phyloP scores from a whole-genome alignment of 2,329 filamentous ascomycete genomes.

The Epichloe hybrida region DNA sequence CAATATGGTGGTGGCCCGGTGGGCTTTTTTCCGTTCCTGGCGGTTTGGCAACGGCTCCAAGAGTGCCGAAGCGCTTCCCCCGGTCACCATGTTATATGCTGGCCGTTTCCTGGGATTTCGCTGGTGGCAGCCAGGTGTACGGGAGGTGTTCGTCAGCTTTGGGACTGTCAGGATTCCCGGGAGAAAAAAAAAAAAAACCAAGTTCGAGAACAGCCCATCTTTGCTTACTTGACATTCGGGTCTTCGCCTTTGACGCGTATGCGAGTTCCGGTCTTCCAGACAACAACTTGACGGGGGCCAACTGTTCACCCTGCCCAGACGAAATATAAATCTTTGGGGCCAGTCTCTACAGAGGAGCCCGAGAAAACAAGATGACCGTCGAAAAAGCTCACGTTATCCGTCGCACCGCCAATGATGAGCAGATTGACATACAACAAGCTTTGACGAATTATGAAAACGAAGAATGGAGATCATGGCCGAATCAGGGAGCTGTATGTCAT shows the following conservation, averaged over 20 bases:
- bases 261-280: neutral
- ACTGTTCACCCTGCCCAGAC: neutral
- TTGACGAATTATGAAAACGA: constrained; percentile 15
- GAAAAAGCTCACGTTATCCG: constrained; percentile 14
- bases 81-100: neutral
- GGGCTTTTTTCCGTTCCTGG: neutral
- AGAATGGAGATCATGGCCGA: constrained; percentile 32
- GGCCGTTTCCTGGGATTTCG: neutral
- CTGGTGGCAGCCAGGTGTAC: neutral
- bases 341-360: neutral
- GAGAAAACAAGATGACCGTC: constrained; percentile 5
- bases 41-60: neutral
- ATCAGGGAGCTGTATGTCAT: constrained; percentile 29
- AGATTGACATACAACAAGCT: constrained; percentile 12
- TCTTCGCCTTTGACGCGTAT: neutral
- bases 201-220: neutral
- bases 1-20: neutral
- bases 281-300: neutral
- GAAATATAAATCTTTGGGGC: neutral
- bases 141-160: neutral
- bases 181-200: too few relatives aligned
- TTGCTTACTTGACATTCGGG: neutral
- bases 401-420: constrained; percentile 16
- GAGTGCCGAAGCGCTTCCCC: neutral
- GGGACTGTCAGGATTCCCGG: neutral